Conservation (phyloP, 179 eudicot species). For the Amaranthus tricolor region DNA sequence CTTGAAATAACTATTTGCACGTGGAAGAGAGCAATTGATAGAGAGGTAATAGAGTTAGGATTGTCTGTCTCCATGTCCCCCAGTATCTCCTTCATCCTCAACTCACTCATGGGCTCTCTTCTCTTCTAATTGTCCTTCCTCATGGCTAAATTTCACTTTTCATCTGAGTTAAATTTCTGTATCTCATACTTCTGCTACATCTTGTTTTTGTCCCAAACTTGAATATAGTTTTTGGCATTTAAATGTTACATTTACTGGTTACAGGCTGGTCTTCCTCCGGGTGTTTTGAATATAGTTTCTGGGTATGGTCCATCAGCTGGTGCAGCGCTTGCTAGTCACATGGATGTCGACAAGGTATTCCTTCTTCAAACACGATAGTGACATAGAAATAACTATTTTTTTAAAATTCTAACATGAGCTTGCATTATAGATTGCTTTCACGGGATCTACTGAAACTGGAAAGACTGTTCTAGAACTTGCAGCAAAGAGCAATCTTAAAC, state of each 20-base stretch:
- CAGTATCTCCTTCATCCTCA: too few relatives aligned
- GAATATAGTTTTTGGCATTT: neutral
- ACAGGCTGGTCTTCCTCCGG: constrained; percentile 85
- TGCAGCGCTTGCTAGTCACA: constrained; percentile 78
- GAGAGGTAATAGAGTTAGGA: too few relatives aligned
- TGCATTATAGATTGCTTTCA: constrained; percentile 67
- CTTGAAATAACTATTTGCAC: too few relatives aligned
- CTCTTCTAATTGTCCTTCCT: neutral
- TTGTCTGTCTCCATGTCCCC: too few relatives aligned
- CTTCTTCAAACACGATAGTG: neutral
- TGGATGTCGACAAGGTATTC: constrained; percentile 79
- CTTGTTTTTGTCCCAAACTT: neutral
- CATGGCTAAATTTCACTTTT: neutral
- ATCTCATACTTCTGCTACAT: too few relatives aligned
- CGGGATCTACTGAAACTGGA: constrained; percentile 83
- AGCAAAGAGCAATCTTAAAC: constrained; percentile 57
- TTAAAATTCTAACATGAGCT: neutral
- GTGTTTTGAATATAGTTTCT: constrained; percentile 66
- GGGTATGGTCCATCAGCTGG: constrained; percentile 84
- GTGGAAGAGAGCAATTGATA: too few relatives aligned
- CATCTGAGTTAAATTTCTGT: neutral
- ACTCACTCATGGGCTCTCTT: too few relatives aligned
- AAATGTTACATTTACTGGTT: neutral
- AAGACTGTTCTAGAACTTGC: constrained; percentile 64
- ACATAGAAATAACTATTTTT: too few relatives aligned